Evolutionary conservation across 2,329 filamentous ascomycete genomes (phyloP).

Genomic region (Penicillium expansum): DNA sequence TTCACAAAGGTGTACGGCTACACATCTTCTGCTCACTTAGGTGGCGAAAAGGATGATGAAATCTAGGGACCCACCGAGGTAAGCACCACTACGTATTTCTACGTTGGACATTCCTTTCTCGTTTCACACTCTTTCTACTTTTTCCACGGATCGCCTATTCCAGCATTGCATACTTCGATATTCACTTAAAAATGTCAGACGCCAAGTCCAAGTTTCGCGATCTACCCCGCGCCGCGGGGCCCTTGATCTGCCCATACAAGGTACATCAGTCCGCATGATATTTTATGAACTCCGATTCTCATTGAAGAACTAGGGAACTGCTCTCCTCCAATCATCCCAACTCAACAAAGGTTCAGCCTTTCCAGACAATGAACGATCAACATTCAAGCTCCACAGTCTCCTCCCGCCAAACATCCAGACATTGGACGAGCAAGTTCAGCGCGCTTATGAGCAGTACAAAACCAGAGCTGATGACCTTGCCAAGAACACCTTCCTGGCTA

Average conservation of each 20-base stretch:
- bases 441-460: slow-evolving; percentile 78
- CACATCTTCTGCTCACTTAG: neutral
- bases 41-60: neutral
- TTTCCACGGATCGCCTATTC: neutral
- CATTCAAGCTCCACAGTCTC: slow-evolving; percentile 70
- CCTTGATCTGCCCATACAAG: slow-evolving; percentile 3
- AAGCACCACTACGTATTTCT: neutral
- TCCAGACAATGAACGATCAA: slow-evolving; percentile 62
- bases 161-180: too few species aligned
- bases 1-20: neutral
- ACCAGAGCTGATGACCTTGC: slow-evolving; percentile 62
- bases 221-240: neutral
- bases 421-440: slow-evolving; percentile 70
- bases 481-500: slow-evolving; percentile 86
- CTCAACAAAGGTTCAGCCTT: slow-evolving; percentile 87
- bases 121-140: neutral
- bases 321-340: slow-evolving; percentile 61
- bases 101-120: neutral
- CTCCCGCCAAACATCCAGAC: slow-evolving; percentile 71
- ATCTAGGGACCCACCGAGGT: neutral
- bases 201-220: slow-evolving; percentile 6
- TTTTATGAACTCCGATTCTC: slow-evolving; percentile 36
- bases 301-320: slow-evolving; percentile 5
- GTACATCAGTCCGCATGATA: neutral
- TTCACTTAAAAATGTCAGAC: neutral